Evolutionary conservation across 1,284 basidiomycete species (phyloP).

Genomic region (Meripilus lineatus): DNA sequence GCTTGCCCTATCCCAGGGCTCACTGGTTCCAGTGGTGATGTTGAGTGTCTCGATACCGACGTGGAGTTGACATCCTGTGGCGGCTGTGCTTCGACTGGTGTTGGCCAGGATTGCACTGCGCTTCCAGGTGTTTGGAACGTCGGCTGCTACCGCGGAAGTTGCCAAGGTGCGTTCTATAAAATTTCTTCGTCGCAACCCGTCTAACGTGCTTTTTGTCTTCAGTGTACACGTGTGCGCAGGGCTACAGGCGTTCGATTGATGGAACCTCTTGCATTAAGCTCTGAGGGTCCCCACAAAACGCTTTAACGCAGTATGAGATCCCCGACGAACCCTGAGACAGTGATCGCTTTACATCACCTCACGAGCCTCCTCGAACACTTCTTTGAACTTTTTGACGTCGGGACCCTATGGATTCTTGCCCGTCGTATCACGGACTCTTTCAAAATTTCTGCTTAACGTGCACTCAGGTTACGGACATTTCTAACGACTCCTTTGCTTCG

Average conservation of each 20-base stretch:
- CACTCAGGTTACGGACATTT: too few relatives aligned
- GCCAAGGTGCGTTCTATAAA: conserved; percentile 40
- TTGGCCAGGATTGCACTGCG: conserved; percentile 67
- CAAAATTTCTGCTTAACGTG: too few relatives aligned
- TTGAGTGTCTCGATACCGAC: conserved; percentile 58
- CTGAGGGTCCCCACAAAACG: too few relatives aligned
- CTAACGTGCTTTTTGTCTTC: neutral
- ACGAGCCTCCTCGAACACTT: too few relatives aligned
- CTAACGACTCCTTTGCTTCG: too few relatives aligned
- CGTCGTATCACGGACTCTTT: too few relatives aligned
- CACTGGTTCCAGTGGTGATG: conserved; percentile 36
- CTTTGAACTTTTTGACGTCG: too few relatives aligned
- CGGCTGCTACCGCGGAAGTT: conserved; percentile 56
- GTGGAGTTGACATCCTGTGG: conserved; percentile 65
- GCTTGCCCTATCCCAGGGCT: conserved; percentile 56
- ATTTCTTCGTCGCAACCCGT: neutral
- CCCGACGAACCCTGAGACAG: too few relatives aligned
- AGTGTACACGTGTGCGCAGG: conserved; percentile 59
- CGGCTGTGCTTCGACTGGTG: conserved; percentile 60
- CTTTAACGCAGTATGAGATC: too few relatives aligned
- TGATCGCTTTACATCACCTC: too few relatives aligned
- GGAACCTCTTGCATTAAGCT: conserved; percentile 48
- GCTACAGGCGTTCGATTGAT: conserved; percentile 46
- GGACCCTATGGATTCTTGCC: too few relatives aligned
- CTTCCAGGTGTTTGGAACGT: conserved; percentile 65